phyloP scores from a whole-genome alignment of 2,329 filamentous ascomycete genomes.

The Cladosporium sphaerospermum region DNA sequence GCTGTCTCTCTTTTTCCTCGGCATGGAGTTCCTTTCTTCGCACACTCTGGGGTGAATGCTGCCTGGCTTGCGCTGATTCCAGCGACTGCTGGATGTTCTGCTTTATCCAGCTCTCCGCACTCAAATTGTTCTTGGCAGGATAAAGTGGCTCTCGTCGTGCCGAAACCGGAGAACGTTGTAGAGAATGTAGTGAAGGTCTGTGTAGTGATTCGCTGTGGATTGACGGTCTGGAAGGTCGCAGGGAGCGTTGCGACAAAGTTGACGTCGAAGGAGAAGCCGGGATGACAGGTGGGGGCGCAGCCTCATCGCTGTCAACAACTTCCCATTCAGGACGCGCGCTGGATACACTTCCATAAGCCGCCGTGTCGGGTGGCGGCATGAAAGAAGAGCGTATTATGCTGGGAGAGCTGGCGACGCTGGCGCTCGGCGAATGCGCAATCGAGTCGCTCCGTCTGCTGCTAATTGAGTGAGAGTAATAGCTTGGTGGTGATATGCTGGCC shows the following conservation, averaged over 20 bases:
- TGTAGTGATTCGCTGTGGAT: conserved; percentile 2
- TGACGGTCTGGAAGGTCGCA: not conserved
- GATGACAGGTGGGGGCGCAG: conserved; percentile 48
- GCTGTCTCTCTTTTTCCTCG: conserved; percentile 1
- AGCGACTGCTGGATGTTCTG: conserved; percentile 19
- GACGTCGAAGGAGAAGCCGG: conserved; percentile 1
- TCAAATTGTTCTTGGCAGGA: conserved; percentile 19
- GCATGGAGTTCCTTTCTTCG: not conserved
- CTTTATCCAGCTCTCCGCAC: conserved; percentile 29
- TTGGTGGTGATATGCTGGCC: conserved; percentile 13
- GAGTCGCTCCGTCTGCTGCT: conserved; percentile 14
- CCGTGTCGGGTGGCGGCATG: conserved; percentile 12
- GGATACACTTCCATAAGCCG: conserved; percentile 49
- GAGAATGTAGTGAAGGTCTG: conserved; percentile 3
- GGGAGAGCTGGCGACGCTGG: conserved; percentile 20
- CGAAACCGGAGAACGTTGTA: conserved; percentile 4
- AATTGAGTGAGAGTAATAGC: conserved; percentile 18
- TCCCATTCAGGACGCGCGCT: conserved; percentile 34
- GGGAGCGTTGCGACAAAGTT: conserved; percentile 2
- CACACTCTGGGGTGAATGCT: conserved; percentile 5
- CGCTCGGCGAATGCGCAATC: conserved; percentile 18
- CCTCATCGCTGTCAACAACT: conserved; percentile 50
- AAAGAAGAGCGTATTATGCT: conserved; percentile 5
- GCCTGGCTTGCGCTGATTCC: conserved; percentile 17
- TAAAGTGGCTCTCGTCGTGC: not conserved